phyloP scores from a whole-genome alignment of 371 early-diverging fungal species.

The Mucor circinelloides region DNA sequence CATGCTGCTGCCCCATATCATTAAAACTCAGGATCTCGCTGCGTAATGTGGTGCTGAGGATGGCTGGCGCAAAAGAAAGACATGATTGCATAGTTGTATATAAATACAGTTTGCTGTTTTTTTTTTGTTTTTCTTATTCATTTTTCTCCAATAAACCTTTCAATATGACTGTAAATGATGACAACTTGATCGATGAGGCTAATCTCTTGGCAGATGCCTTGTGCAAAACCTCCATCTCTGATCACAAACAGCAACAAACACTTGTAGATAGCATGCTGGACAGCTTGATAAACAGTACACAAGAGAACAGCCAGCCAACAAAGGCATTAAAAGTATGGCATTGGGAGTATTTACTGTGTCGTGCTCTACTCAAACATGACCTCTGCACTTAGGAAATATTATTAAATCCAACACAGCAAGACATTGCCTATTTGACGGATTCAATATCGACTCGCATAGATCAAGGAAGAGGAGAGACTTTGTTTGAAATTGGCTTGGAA shows the following conservation, averaged over 20 bases:
- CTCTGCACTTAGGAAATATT: constrained; percentile 29
- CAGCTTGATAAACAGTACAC: neutral
- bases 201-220: constrained; percentile 21
- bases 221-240: constrained; percentile 14
- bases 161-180: constrained; percentile 8
- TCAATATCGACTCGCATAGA: constrained; percentile 56
- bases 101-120: neutral
- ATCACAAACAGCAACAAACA: neutral
- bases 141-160: neutral
- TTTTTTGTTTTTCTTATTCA: neutral
- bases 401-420: constrained; percentile 44
- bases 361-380: neutral
- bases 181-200: constrained; percentile 15
- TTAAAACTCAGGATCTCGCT: neutral
- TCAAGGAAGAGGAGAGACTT: constrained; percentile 74
- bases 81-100: neutral
- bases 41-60: neutral
- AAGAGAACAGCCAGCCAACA: neutral
- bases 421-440: constrained; percentile 43
- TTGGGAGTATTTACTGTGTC: neutral
- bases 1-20: neutral
- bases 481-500: constrained; percentile 80
- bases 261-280: constrained; percentile 7
- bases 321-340: neutral
- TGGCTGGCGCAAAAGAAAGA: too few species aligned